These are phyloP conservation scores for Tritrichomonas musculus DNA, from an alignment of 208 protist genomes.

Conservation along the genomic window DNA sequence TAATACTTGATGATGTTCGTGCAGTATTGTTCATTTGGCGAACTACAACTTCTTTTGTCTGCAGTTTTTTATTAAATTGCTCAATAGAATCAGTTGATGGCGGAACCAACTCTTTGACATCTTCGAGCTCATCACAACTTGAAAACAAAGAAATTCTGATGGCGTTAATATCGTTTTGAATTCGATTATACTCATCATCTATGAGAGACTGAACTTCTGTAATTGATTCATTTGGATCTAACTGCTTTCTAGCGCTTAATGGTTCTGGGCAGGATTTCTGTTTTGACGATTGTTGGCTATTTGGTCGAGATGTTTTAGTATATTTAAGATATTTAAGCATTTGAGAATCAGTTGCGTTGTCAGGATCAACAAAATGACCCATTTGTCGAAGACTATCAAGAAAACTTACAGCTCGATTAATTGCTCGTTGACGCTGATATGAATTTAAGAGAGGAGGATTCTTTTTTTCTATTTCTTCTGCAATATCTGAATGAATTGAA, in stretches of 20 bases:
- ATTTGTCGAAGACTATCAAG: not conserved
- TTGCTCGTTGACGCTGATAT: not conserved
- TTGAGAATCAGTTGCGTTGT: not conserved
- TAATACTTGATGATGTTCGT: not conserved
- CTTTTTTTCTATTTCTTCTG: not conserved
- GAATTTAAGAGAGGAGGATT: not conserved
- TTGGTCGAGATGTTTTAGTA: not conserved
- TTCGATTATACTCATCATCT: not conserved
- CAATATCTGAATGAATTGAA: not conserved
- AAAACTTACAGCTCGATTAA: not conserved
- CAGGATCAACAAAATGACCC: not conserved
- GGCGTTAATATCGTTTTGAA: not conserved
- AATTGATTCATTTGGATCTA: not conserved
- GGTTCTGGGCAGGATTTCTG: not conserved
- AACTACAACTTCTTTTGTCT: not conserved
- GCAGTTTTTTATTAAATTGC: not conserved
- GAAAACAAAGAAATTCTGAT: not conserved
- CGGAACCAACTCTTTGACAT: not conserved
- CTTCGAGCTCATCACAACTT: not conserved
- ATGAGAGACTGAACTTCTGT: not conserved
- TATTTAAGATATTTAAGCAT: not conserved
- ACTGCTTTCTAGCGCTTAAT: not conserved
- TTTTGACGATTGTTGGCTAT: not conserved
- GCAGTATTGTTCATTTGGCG: not conserved
- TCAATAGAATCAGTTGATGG: not conserved